phyloP scores from a whole-genome alignment of 2,329 filamentous ascomycete species.

The Emergomyces orientalis region DNA sequence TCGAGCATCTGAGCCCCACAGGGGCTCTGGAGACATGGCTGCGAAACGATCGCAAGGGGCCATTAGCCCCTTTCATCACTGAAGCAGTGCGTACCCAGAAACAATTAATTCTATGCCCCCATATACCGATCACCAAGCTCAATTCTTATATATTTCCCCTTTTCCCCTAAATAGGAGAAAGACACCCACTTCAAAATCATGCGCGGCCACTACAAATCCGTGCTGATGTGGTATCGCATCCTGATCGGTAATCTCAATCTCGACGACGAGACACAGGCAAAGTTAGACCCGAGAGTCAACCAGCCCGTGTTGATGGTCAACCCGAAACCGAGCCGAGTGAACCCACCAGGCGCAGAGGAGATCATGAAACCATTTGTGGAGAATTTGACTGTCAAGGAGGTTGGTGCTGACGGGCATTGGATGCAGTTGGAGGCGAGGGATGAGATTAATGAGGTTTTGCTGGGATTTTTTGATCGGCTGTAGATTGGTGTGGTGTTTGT shows the following conservation, averaged over 20 bases:
- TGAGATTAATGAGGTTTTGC: slow-evolving; percentile 19
- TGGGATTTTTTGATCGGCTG: slow-evolving; percentile 14
- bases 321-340: slow-evolving; percentile 11
- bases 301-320: slow-evolving; percentile 18
- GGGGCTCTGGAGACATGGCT: slow-evolving; percentile 21
- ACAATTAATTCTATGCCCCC: background rate
- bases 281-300: slow-evolving; percentile 14
- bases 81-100: slow-evolving; percentile 11
- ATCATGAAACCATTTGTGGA: slow-evolving; percentile 15
- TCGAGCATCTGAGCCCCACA: slow-evolving; percentile 17
- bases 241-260: slow-evolving; percentile 16
- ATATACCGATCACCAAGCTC: background rate
- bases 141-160: background rate
- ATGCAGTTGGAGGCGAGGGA: slow-evolving; percentile 21
- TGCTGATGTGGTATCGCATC: slow-evolving; percentile 22
- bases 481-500: background rate
- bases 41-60: slow-evolving; percentile 13
- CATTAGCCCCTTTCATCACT: slow-evolving; percentile 17
- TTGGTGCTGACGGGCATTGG: slow-evolving; percentile 20
- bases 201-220: slow-evolving; percentile 15
- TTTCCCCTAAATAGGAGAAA: slow-evolving; percentile 14
- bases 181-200: slow-evolving; percentile 18
- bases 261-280: slow-evolving; percentile 16
- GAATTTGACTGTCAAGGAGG: slow-evolving; percentile 16
- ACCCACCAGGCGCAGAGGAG: slow-evolving; percentile 8